Evolutionary conservation across 345 rosid genomes (phyloP).

Genomic region (Eucalyptus tenuipes): DNA sequence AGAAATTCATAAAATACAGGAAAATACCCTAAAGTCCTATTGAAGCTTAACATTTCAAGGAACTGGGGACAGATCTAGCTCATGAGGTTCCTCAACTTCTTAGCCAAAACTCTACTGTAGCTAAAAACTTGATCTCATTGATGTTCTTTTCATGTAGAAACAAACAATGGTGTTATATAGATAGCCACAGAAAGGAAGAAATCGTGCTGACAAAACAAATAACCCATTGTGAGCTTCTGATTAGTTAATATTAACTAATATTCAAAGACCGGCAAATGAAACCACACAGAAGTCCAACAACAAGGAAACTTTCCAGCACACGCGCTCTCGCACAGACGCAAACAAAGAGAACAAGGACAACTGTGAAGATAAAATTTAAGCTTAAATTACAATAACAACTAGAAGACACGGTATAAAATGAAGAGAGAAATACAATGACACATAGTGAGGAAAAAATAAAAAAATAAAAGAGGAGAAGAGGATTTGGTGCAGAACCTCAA

Average conservation of each 20-base stretch:
- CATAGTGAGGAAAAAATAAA: background rate
- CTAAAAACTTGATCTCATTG: background rate
- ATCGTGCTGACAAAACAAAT: background rate
- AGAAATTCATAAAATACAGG: background rate
- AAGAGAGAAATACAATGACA: background rate
- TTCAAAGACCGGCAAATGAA: background rate
- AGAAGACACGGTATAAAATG: background rate
- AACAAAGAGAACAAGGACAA: background rate
- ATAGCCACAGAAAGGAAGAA: background rate
- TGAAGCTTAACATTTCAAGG: background rate
- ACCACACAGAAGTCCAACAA: background rate
- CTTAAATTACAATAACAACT: background rate
- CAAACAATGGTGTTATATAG: background rate
- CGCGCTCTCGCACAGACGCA: background rate
- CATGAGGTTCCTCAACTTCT: background rate
- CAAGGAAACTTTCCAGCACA: background rate
- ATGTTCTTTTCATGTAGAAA: background rate
- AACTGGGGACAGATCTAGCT: background rate
- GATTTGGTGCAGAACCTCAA: conserved; percentile 48
- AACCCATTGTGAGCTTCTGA: background rate
- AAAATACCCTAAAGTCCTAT: background rate
- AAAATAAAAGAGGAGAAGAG: background rate
- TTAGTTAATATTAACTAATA: background rate
- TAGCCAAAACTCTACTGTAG: background rate
- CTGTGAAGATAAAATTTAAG: background rate